Base-by-base conservation (phyloP, 225 moss, liverwort and hornwort genomes). In the Asterella californica region DNA sequence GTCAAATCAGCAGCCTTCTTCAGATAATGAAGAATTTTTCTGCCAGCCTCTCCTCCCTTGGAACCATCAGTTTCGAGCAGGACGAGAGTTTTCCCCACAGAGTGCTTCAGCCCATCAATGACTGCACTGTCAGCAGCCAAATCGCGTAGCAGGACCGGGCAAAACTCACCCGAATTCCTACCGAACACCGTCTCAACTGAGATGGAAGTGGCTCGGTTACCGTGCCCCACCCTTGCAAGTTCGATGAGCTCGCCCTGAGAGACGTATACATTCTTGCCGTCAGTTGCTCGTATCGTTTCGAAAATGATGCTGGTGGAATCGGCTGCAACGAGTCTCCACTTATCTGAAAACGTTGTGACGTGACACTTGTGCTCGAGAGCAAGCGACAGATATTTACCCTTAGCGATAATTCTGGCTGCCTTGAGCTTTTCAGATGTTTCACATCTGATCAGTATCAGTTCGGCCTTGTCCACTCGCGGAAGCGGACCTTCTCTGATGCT, bases 21-120 rank as follows among this genome's bases (percentile, higher is more conserved):
- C 78, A 78, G 50, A 66, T 66, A 25, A 6, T 66, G 66, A 22
- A 78, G 65, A 61, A 77, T 63, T 42, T 62, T 77, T 45, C 65
- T 48, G 0, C 78, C 47, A 9, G 78, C 45, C 25, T 62, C 60
- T 62, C 61, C 61, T 6, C 77, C 77, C 27, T 78, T 67, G 27
- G 78, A 65, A 21, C 65, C 65, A 48, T 78, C 78, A 19, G 65
- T 78, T 27, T 78, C 50, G 29, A 67, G 42, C 78, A 78, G 25
- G 78, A 78, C 48, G 27, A 78, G 78, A 15, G 50, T 46, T 47
- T 78, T 78, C 21, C 78, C 78, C 47, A 78, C 78, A 50, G 78
- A 42, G 33, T 78, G 78, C 42, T 66, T 78, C 48, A 78, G 30
- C 66, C 78, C 78, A 66, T 78, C 78, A 8, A 78, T 64, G 18